Conservation (phyloP, 1,139 yeast species). For the Yamadazyma buinensis region DNA sequence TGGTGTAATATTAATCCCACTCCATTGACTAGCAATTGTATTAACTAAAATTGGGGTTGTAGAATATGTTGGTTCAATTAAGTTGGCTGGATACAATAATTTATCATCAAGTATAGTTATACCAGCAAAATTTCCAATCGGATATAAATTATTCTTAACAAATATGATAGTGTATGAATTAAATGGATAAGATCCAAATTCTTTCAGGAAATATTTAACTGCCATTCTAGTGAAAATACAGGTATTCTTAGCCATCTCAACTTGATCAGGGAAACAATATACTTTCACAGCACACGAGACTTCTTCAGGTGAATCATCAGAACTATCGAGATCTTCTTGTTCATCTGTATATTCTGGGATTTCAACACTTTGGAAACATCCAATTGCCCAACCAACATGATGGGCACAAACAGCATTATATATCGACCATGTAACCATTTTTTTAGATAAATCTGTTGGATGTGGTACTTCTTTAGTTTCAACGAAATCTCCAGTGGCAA, state of each 20-base stretch:
- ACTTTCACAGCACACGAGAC: slow-evolving; percentile 48
- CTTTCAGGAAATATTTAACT: slow-evolving; percentile 77
- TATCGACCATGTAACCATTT: slow-evolving; percentile 73
- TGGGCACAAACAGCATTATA: slow-evolving; percentile 90
- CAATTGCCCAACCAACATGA: slow-evolving; percentile 95
- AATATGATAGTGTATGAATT: slow-evolving; percentile 76
- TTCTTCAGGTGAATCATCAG: slow-evolving; percentile 27
- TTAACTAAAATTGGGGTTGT: slow-evolving; percentile 67
- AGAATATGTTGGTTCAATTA: slow-evolving; percentile 75
- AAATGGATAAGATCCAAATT: slow-evolving; percentile 92
- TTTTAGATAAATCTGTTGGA: slow-evolving; percentile 62
- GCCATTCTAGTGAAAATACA: slow-evolving; percentile 75
- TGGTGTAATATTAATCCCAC: slow-evolving; percentile 89
- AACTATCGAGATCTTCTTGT: slow-evolving; percentile 35
- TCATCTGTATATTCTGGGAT: slow-evolving; percentile 42
- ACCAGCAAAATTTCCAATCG: slow-evolving; percentile 67
- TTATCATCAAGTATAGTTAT: slow-evolving; percentile 62
- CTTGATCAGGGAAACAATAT: slow-evolving; percentile 55
- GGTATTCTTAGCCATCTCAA: slow-evolving; percentile 63
- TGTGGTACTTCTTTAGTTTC: slow-evolving; percentile 47
- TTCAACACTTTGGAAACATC: slow-evolving; percentile 69
- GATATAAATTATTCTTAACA: slow-evolving; percentile 53
- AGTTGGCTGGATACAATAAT: slow-evolving; percentile 69
- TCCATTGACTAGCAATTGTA: slow-evolving; percentile 85
- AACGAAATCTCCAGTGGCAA: slow-evolving; percentile 71